These are phyloP conservation scores for Clarkia xantiana DNA, from an alignment of 345 rosid species.

Conservation along the genomic window DNA sequence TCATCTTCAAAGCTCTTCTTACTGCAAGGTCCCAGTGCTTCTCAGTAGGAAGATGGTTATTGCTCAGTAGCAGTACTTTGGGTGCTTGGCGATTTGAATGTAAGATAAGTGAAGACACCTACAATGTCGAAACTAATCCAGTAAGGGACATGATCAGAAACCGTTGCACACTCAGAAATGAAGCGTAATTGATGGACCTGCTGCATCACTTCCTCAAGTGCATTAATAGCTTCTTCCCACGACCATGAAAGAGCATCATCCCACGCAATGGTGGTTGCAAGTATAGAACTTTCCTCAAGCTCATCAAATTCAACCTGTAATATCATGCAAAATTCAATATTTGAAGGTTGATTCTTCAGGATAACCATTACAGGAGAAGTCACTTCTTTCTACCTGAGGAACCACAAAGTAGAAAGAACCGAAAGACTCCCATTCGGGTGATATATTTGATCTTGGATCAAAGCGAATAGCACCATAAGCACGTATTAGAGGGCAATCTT, in stretches of 20 bases:
- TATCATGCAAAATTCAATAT: no score
- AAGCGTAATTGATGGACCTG: slow-evolving; percentile 21
- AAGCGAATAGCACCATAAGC: slow-evolving; percentile 87
- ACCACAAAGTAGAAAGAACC: slow-evolving; percentile 76
- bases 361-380: not conserved
- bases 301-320: slow-evolving; percentile 81
- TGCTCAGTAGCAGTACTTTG: slow-evolving; percentile 39
- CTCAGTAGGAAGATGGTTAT: slow-evolving; percentile 45
- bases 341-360: not conserved
- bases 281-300: slow-evolving; percentile 50
- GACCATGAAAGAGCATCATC: slow-evolving; percentile 51
- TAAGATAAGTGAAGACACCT: slow-evolving; percentile 43
- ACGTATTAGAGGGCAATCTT: slow-evolving; percentile 58
- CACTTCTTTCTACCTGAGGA: slow-evolving; percentile 46
- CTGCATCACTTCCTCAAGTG: slow-evolving; percentile 31
- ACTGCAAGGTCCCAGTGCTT: slow-evolving; percentile 48
- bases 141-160: not conserved
- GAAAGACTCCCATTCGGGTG: slow-evolving; percentile 65
- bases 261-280: slow-evolving; percentile 74
- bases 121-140: slow-evolving; percentile 2
- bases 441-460: slow-evolving; percentile 39
- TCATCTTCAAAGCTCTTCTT: slow-evolving; percentile 46
- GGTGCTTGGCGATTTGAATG: slow-evolving; percentile 29
- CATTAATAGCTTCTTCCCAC: slow-evolving; percentile 35
- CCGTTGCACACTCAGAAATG: no score